Conservation (phyloP, 768 basidiomycete species). For the Tulasnella sp. region DNA sequence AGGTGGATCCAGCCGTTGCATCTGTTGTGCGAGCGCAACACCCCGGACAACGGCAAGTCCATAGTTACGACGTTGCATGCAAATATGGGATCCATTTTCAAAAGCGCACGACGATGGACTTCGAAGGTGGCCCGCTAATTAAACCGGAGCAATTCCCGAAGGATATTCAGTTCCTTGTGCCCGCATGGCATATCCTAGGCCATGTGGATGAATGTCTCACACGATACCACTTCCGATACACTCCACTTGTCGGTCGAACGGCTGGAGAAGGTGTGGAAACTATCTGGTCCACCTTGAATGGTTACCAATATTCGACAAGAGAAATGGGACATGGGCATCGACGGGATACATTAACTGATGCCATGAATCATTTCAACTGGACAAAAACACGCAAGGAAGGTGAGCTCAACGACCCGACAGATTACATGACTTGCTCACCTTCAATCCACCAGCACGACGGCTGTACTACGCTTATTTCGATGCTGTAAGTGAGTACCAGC, state of each 20-base stretch:
- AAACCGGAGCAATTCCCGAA: neutral
- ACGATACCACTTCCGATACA: neutral
- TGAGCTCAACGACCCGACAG: neutral
- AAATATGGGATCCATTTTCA: neutral
- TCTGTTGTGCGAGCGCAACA: neutral
- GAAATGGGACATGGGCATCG: neutral
- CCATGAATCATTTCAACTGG: neutral
- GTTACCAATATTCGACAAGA: neutral
- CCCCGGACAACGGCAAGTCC: neutral
- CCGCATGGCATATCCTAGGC: neutral
- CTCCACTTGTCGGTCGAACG: neutral
- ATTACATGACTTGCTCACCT: too few relatives aligned
- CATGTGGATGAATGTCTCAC: neutral
- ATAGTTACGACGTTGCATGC: neutral
- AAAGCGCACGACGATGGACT: neutral
- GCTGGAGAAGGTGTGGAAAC: neutral
- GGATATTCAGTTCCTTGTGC: neutral
- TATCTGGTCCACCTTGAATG: neutral
- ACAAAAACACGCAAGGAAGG: neutral
- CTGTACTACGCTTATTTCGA: too few relatives aligned
- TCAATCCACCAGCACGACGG: too few relatives aligned
- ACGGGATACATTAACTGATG: neutral
- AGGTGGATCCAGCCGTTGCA: neutral
- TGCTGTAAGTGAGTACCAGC: too few relatives aligned
- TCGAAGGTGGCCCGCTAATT: neutral